Conservation (phyloP, 192 early-diverging fungal genomes). For the Coemansia sp. region DNA sequence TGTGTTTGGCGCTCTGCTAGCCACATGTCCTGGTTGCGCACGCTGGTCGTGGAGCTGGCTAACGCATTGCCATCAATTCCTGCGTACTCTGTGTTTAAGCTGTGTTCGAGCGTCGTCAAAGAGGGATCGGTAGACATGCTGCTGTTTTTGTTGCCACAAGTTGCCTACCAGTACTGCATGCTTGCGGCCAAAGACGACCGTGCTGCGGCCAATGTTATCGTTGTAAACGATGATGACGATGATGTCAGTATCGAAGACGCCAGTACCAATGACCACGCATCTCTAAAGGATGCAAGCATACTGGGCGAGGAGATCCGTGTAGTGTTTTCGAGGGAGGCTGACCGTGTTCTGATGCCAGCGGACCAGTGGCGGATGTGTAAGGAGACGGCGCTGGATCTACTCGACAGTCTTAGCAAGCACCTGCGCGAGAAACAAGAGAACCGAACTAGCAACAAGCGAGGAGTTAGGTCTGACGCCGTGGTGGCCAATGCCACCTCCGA, state of each 20-base stretch:
- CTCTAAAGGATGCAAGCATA: not conserved
- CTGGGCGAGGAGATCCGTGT: conserved; percentile 31
- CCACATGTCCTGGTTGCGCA: conserved; percentile 41
- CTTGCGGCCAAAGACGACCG: not conserved
- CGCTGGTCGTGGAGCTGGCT: conserved; percentile 37
- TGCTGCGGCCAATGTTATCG: conserved; percentile 12
- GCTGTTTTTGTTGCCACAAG: conserved; percentile 38
- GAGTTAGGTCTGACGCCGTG: conserved; percentile 27
- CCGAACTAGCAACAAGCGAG: conserved; percentile 26
- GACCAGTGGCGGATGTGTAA: conserved; percentile 51
- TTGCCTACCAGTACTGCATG: conserved; percentile 40
- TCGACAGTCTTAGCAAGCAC: conserved; percentile 34
- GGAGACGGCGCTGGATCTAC: conserved; percentile 35
- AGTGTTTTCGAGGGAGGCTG: conserved; percentile 24
- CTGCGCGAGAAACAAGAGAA: conserved; percentile 33
- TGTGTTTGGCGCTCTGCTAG: conserved; percentile 23
- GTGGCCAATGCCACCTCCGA: conserved; percentile 21
- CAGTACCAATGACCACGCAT: not conserved
- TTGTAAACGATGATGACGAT: conserved; percentile 36
- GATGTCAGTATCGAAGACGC: not conserved
- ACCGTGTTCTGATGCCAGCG: conserved; percentile 5
- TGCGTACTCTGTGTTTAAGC: conserved; percentile 29
- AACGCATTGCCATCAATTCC: conserved; percentile 12
- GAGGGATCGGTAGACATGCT: conserved; percentile 44
- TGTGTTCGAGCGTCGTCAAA: conserved; percentile 40